A percentile compares a stretch with the other conserved stretches of the same genome.
Conservation (phyloP, 768 basidiomycete species). For the Suillus americanus region DNA sequence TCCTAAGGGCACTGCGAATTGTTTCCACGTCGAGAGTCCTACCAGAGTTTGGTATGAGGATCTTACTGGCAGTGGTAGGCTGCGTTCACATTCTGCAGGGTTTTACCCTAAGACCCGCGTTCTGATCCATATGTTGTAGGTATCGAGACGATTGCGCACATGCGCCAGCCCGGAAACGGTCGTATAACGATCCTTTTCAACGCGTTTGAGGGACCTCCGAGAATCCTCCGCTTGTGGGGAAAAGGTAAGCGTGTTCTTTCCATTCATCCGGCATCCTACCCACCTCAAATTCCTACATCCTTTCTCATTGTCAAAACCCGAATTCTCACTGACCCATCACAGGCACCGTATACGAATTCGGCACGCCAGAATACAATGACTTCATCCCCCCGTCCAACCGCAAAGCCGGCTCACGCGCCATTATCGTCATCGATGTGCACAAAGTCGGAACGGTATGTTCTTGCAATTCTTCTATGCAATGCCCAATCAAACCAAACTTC, state of each 20-base stretch:
- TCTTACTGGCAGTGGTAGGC: constrained; percentile 61
- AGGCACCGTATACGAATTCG: constrained; percentile 65
- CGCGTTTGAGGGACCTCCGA: constrained; percentile 60
- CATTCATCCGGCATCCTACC: neutral
- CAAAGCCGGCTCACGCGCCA: constrained; percentile 56
- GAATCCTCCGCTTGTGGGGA: constrained; percentile 60
- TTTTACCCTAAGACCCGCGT: neutral
- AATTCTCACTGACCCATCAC: neutral
- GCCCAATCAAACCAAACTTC: neutral
- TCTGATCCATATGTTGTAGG: constrained; percentile 32
- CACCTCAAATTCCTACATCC: neutral
- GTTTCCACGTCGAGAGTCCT: constrained; percentile 57
- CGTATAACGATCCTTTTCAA: constrained; percentile 62
- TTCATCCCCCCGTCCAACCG: constrained; percentile 47
- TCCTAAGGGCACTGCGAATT: constrained; percentile 60
- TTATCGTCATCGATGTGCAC: constrained; percentile 60
- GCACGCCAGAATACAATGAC: constrained; percentile 56
- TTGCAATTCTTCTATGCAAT: neutral
- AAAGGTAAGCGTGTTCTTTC: constrained; percentile 38
- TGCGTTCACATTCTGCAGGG: neutral
- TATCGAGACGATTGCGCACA: constrained; percentile 57
- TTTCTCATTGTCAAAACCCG: neutral
- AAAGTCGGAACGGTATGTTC: constrained; percentile 50
- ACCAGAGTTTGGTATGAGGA: constrained; percentile 74
- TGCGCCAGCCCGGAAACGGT: constrained; percentile 56